Conservation (phyloP, 1,284 basidiomycete species). For the Leccinum solheimii region DNA sequence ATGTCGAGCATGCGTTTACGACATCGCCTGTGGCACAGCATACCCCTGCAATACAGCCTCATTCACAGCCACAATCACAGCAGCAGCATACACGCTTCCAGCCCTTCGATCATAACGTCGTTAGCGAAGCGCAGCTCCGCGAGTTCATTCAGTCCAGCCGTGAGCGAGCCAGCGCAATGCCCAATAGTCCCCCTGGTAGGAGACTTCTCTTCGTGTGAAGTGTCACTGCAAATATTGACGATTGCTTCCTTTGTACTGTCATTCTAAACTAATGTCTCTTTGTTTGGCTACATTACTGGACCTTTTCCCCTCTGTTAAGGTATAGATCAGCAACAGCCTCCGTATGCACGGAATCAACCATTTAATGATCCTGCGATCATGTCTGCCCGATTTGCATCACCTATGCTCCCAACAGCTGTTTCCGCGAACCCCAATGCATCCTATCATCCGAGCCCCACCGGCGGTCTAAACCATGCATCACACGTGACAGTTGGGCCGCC, state of each 20-base stretch:
- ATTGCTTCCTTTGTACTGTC: slow-evolving; percentile 27
- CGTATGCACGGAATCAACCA: slow-evolving; percentile 42
- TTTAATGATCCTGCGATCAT: slow-evolving; percentile 82
- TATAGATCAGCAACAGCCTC: slow-evolving; percentile 39
- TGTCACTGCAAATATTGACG: slow-evolving; percentile 36
- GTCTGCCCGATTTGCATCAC: slow-evolving; percentile 64
- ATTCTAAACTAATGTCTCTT: slow-evolving; percentile 15
- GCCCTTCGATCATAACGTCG: slow-evolving; percentile 51
- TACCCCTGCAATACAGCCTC: slow-evolving; percentile 38
- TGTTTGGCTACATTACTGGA: slow-evolving; percentile 19
- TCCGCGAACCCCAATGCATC: slow-evolving; percentile 14
- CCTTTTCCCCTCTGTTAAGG: slow-evolving; percentile 21
- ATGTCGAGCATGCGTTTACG: slow-evolving; percentile 47
- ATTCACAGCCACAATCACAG: slow-evolving; percentile 31
- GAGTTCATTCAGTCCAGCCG: slow-evolving; percentile 72
- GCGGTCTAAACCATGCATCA: slow-evolving; percentile 21
- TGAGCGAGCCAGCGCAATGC: slow-evolving; percentile 44
- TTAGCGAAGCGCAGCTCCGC: slow-evolving; percentile 72
- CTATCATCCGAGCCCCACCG: slow-evolving; percentile 8
- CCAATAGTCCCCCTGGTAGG: slow-evolving; percentile 49
- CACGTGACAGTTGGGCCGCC: slow-evolving; percentile 56
- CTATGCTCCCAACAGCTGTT: slow-evolving; percentile 24
- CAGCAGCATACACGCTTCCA: slow-evolving; percentile 51
- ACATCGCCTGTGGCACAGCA: slow-evolving; percentile 51
- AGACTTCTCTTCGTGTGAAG: slow-evolving; percentile 45